These are phyloP conservation scores for Mycena sanguinolenta DNA, from an alignment of 768 basidiomycete species.

Conservation along the genomic window DNA sequence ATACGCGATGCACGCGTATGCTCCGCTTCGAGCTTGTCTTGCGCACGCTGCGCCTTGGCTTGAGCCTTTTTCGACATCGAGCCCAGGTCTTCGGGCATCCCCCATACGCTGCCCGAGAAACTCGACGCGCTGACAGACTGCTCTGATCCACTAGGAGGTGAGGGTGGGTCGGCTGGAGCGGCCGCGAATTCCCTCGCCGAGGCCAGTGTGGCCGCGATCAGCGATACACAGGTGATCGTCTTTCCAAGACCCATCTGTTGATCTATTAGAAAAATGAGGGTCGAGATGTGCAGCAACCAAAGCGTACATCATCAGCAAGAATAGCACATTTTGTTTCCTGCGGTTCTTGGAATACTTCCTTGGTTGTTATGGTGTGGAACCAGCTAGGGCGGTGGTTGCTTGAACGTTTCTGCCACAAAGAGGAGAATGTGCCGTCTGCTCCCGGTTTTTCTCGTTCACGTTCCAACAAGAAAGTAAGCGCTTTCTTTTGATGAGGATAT, in stretches of 20 bases:
- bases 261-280: slow-evolving; percentile 23
- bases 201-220: slow-evolving; percentile 87
- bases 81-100: slow-evolving; percentile 73
- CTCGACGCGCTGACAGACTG: slow-evolving; percentile 60
- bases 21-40: slow-evolving; percentile 80
- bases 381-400: slow-evolving; percentile 68
- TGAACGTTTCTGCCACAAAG: slow-evolving; percentile 75
- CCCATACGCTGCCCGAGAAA: slow-evolving; percentile 87
- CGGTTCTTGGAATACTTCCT: slow-evolving; percentile 77
- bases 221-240: slow-evolving; percentile 94
- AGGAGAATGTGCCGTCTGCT: slow-evolving; percentile 72
- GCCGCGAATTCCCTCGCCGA: slow-evolving; percentile 77
- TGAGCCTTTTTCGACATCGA: slow-evolving; percentile 65
- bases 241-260: slow-evolving; percentile 97
- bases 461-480: slow-evolving; percentile 93
- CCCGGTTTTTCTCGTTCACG: slow-evolving; percentile 78
- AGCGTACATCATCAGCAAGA: slow-evolving; percentile 93
- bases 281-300: slow-evolving; percentile 29
- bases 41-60: slow-evolving; percentile 73
- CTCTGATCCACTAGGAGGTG: slow-evolving; percentile 47
- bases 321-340: slow-evolving; percentile 88
- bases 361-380: slow-evolving; percentile 89
- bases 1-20: slow-evolving; percentile 80
- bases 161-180: slow-evolving; percentile 63
- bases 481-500: slow-evolving; percentile 99